Conservation (phyloP, 2,329 filamentous ascomycete species). For the Passalora sequoiae region DNA sequence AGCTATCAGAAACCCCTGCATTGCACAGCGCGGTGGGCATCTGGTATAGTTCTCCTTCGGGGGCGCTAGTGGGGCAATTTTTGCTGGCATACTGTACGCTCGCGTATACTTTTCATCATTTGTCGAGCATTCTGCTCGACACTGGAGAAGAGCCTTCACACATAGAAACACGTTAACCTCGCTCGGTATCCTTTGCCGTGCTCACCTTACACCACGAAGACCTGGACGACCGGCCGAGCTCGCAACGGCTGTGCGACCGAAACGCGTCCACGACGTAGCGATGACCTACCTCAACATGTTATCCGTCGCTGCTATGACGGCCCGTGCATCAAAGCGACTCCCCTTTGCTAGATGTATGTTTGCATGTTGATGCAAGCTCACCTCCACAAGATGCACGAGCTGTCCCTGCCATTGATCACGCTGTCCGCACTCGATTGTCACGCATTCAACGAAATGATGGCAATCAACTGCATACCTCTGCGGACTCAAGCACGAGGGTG, state of each 20-base stretch:
- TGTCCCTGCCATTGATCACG: neutral
- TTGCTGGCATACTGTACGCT: conserved; percentile 4
- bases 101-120: conserved; percentile 8
- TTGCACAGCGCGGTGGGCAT: conserved; percentile 2
- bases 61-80: conserved; percentile 8
- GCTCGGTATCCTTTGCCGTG: neutral
- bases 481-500: neutral
- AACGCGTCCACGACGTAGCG: too few species aligned
- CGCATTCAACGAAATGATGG: neutral
- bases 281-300: neutral
- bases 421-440: neutral
- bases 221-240: neutral
- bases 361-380: neutral
- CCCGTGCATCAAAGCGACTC: too few species aligned
- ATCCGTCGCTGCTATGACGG: too few species aligned
- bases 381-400: neutral
- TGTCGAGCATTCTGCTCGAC: neutral
- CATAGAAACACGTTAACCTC: neutral
- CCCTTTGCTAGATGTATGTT: neutral
- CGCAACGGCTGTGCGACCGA: too few species aligned
- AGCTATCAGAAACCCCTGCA: neutral
- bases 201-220: neutral
- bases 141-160: conserved; percentile 2
- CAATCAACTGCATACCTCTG: conserved; percentile 1
- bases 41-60: conserved; percentile 8